Evolutionary conservation across 176 grass and related monocot species (phyloP), one percentile per base, ranked within the genome.

Genomic region (Aegilops speltoides): DNA sequence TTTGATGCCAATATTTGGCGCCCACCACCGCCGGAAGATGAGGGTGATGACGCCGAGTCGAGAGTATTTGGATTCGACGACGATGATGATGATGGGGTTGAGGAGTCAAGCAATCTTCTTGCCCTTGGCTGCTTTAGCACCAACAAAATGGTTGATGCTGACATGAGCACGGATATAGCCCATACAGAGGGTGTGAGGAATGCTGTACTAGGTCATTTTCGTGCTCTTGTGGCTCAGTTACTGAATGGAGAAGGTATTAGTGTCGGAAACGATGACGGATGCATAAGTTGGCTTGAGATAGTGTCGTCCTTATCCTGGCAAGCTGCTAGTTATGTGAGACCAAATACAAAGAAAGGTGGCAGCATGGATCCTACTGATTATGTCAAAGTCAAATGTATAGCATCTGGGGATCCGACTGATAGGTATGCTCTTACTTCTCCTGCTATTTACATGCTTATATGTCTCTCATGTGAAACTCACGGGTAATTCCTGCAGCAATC

Each of bases 281-380:
- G 81, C 28, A 81, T 87, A 79, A 86, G 7, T 46, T 98, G 97
- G 97, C 86, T 96, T 77, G 90, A 94, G 73, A 85, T 93, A 68
- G 91, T 72, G 20, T 94, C 92, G 23, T 91, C 91, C 17, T 89
- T 98, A 68, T 88, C 92, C 54, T 96, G 97, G 93, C 97, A 91
- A 87, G 94, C 97, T 56, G 90, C 90, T 40, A 87, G 88, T 40
- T 98, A 85, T 85, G 92, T 98, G 57, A 98, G 85, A 76, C 97
- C 97, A 84, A 92, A 98, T 86, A 96, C 92, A 40, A 93, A 90
- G 74, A 92, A 91, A 88, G 97, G 97, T 74, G 94, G 92, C 73
- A 98, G 94, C 88, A 98, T 98, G 97, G 94, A 98, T 91, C 92
- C 94, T 52, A 88, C 88, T 80, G 66, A 93, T 89, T 98, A 98